These are phyloP conservation scores for Leccinum subrobustum DNA, from an alignment of 1,284 basidiomycete genomes.

Conservation along the genomic window DNA sequence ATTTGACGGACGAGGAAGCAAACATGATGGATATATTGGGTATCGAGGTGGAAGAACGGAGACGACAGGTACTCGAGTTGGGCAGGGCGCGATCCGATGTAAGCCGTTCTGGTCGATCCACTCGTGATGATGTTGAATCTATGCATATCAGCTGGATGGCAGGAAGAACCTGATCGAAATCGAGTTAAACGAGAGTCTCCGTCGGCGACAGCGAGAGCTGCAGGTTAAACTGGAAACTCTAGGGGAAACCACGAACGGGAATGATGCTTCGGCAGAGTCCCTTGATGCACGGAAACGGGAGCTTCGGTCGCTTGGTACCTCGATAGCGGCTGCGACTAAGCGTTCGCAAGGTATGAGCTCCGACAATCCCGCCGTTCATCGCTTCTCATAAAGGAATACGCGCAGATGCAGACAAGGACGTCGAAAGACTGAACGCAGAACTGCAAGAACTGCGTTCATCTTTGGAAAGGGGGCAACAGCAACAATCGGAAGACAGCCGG, in stretches of 20 bases:
- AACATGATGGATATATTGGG: conserved; percentile 68
- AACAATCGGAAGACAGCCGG: conserved; percentile 84
- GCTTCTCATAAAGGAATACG: not conserved
- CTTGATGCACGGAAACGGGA: conserved; percentile 71
- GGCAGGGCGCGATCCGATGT: conserved; percentile 75
- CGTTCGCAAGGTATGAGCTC: conserved; percentile 61
- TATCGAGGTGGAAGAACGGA: conserved; percentile 73
- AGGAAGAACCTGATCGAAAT: conserved; percentile 86
- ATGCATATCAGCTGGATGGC: conserved; percentile 60
- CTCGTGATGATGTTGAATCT: conserved; percentile 1
- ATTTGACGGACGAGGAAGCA: conserved; percentile 75
- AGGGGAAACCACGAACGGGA: conserved; percentile 64
- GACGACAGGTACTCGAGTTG: conserved; percentile 69
- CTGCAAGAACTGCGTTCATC: conserved; percentile 64
- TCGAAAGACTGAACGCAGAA: conserved; percentile 63
- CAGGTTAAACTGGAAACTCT: conserved; percentile 74
- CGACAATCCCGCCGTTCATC: not conserved
- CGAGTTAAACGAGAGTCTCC: conserved; percentile 88
- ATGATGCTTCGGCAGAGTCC: conserved; percentile 57
- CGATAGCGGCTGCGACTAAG: conserved; percentile 63
- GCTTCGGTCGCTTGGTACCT: conserved; percentile 60
- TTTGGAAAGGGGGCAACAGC: conserved; percentile 77
- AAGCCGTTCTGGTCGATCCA: conserved; percentile 23
- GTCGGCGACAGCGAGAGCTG: conserved; percentile 77
- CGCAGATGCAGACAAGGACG: conserved; percentile 67